Base-by-base conservation (phyloP, 2,329 filamentous ascomycete genomes). In the Trichoderma gracile region DNA sequence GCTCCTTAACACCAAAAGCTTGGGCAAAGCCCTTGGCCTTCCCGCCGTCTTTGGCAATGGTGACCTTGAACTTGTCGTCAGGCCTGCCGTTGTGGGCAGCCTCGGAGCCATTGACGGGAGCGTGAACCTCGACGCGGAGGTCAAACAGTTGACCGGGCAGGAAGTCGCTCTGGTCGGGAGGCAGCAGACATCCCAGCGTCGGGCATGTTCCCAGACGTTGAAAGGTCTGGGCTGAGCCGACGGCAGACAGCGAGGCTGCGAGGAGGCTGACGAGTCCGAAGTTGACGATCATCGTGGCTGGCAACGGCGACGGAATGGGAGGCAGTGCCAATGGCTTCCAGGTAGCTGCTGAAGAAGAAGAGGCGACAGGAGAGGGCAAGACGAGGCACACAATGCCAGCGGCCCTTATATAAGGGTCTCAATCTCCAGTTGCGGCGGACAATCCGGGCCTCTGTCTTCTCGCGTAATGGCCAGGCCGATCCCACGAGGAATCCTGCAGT, bases 91-190 rank as follows among this genome's bases (percentile, higher is more conserved):
- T 77, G 69, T 87, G 85, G 67, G 86, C 90, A n/a, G 88, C 88
- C 76, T 95, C 90, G 43, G 89, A 90, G 68, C 92, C 91, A 76
- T 95, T 95, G 73, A 89, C 82, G 6, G 91, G 91, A 10, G 90
- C 90, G 73, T 94, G 91, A 33, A 95, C 86, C 75, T 95, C 91
- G 66, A 94, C 84, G 66, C 91, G 88, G 67, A 96, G 88, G 74
- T 95, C 92, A 72, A 95, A 95, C 75, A 86, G 89, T 78, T 95
- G 91, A 14, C 91, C 91, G 5, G 91, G 88, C 1, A 96, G 83
- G 78, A 95, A 95, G 72, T 95, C 91, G 68, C 89, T 87, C 78
- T 86, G 84, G 68, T 88, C 85, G 1, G 85, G 85, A 15, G 85
- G 85, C 15, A 88, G 77, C 53, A 88, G 77, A 69, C 85, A 87